Conservation (phyloP, 140 eudicot species). For the Flaveria floridana region DNA sequence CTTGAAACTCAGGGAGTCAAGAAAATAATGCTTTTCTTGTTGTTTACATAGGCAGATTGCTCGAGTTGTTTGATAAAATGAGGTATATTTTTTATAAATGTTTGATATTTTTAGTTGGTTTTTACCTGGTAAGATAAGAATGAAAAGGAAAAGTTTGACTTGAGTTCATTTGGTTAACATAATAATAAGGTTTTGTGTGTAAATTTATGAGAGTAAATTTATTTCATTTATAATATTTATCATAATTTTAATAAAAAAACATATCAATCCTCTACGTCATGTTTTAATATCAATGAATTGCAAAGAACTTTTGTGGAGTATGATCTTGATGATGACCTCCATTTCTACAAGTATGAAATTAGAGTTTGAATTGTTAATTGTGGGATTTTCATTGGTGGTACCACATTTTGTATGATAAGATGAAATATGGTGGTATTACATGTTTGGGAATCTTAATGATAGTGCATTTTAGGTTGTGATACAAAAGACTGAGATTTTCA, state of each 20-base stretch:
- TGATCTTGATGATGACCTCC: too few relatives aligned
- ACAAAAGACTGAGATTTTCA: slow-evolving; percentile 8
- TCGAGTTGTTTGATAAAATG: not conserved
- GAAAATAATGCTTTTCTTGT: slow-evolving; percentile 1
- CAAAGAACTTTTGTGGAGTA: too few relatives aligned
- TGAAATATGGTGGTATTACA: not conserved
- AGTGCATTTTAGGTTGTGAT: not conserved
- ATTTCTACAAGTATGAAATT: not conserved
- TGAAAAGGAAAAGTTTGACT: too few relatives aligned
- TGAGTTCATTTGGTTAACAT: too few relatives aligned
- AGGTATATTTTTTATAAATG: not conserved
- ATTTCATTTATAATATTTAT: too few relatives aligned
- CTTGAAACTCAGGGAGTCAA: slow-evolving; percentile 21
- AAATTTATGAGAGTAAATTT: too few relatives aligned
- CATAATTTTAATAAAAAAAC: too few relatives aligned
- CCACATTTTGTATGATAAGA: not conserved
- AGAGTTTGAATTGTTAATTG: not conserved
- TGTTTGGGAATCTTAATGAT: not conserved
- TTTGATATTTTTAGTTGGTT: not conserved
- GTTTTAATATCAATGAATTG: too few relatives aligned
- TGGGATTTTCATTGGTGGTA: not conserved
- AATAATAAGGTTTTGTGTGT: too few relatives aligned
- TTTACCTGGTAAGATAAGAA: too few relatives aligned
- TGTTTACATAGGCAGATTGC: slow-evolving; percentile 13
- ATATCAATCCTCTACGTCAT: too few relatives aligned